Conservation (phyloP, 2,329 filamentous ascomycete genomes). For the Grosmannia huntii region DNA sequence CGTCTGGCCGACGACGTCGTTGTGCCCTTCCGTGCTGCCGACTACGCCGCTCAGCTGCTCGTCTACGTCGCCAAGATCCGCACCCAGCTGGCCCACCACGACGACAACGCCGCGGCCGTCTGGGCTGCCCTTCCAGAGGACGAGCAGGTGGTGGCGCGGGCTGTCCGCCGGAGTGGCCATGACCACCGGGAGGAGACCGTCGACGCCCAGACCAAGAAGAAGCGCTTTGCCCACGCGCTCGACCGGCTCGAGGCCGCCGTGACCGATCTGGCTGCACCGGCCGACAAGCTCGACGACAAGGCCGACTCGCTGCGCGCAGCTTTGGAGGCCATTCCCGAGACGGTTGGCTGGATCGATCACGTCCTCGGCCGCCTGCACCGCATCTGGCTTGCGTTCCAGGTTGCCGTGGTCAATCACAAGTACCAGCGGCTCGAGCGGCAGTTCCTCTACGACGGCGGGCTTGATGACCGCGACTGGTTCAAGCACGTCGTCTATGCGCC, state of each 20-base stretch:
- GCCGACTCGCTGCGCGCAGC: slow-evolving; percentile 22
- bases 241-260: slow-evolving; percentile 21
- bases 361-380: slow-evolving; percentile 39
- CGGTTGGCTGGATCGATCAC: slow-evolving; percentile 55
- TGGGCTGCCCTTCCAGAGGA: slow-evolving; percentile 13
- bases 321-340: neutral
- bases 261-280: slow-evolving; percentile 21
- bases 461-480: slow-evolving; percentile 77
- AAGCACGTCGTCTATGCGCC: slow-evolving; percentile 52
- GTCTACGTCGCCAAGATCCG: slow-evolving; percentile 40
- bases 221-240: slow-evolving; percentile 10
- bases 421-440: slow-evolving; percentile 76
- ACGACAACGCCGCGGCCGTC: neutral
- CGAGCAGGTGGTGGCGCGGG: slow-evolving; percentile 18
- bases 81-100: slow-evolving; percentile 26
- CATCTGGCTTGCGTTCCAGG: slow-evolving; percentile 7
- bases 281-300: slow-evolving; percentile 31
- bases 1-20: slow-evolving; percentile 49
- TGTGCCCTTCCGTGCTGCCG: slow-evolving; percentile 49
- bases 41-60: slow-evolving; percentile 47
- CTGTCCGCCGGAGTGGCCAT: neutral
- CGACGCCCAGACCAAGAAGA: neutral
- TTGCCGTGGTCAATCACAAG: slow-evolving; percentile 52
- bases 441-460: slow-evolving; percentile 62
- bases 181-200: neutral